phyloP scores from a whole-genome alignment of 306 rosid genomes.

The Clitoria ternatea region DNA sequence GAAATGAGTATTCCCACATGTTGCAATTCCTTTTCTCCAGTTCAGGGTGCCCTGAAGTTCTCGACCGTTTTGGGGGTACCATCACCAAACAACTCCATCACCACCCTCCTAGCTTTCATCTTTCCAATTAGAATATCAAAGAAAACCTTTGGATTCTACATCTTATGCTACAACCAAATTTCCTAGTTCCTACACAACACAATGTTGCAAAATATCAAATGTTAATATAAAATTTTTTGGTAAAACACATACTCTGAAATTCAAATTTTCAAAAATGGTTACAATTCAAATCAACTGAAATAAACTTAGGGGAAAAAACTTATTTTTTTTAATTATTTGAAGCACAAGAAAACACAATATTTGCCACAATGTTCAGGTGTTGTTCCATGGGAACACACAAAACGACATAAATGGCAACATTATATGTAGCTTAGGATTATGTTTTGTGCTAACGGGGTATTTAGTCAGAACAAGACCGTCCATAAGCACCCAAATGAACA shows the following conservation, averaged over 20 bases:
- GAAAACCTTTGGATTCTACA: conserved; percentile 76
- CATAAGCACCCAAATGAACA: conserved; percentile 41
- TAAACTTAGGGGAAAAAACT: too few relatives aligned
- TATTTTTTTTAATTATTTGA: too few relatives aligned
- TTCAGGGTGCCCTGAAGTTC: conserved; percentile 79
- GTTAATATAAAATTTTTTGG: background rate
- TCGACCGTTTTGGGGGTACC: conserved; percentile 74
- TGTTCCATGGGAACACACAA: conserved; percentile 12
- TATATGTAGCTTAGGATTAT: conserved; percentile 54
- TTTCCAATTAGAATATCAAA: conserved; percentile 71
- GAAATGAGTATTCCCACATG: conserved; percentile 56
- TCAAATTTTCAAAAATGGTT: background rate
- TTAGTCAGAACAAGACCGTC: conserved; percentile 57
- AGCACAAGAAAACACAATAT: background rate
- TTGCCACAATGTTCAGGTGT: conserved; percentile 14
- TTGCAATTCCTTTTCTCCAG: conserved; percentile 72
- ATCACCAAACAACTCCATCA: conserved; percentile 70
- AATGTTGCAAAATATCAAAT: background rate
- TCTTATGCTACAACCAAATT: background rate
- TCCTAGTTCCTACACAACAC: conserved; percentile 3
- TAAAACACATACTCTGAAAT: too few relatives aligned
- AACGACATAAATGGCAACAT: conserved; percentile 23
- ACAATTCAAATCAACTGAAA: background rate
- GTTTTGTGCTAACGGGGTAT: conserved; percentile 42
- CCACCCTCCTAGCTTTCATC: conserved; percentile 64